Evolutionary conservation across 2,329 filamentous ascomycete genomes (phyloP).

Genomic region (Hymenoscyphus occultus): DNA sequence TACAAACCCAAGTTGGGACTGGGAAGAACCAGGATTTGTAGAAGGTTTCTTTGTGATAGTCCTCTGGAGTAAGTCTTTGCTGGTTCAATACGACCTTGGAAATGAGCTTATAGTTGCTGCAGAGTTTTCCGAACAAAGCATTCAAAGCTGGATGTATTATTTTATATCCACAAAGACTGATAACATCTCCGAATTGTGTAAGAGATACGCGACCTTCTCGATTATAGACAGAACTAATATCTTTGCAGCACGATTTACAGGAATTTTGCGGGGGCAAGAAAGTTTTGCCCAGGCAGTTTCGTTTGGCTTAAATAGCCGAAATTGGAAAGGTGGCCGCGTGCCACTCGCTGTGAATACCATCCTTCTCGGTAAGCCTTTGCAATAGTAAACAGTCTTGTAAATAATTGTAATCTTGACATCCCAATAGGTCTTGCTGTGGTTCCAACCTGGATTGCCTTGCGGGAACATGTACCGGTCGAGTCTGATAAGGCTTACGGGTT

Average conservation of each 20-base stretch:
- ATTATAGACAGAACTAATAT: not conserved
- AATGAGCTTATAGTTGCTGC: constrained; percentile 14
- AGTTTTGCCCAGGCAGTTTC: constrained; percentile 45
- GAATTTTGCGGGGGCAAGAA: constrained; percentile 44
- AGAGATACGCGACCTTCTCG: not conserved
- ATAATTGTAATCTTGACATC: not conserved
- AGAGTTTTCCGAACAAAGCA: constrained; percentile 47
- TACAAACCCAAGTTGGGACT: constrained; percentile 60
- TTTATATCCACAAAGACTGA: constrained; percentile 53
- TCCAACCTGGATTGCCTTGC: constrained; percentile 16
- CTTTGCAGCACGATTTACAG: constrained; percentile 37
- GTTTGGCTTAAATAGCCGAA: constrained; percentile 42
- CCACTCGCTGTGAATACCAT: constrained; percentile 41
- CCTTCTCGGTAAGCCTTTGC: not conserved
- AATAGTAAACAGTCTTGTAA: not conserved
- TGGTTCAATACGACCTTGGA: not conserved
- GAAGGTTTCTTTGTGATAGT: constrained; percentile 63
- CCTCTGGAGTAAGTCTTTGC: constrained; percentile 44
- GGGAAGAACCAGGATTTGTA: constrained; percentile 59
- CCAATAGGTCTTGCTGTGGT: constrained; percentile 11
- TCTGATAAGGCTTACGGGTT: constrained; percentile 11
- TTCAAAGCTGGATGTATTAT: constrained; percentile 57
- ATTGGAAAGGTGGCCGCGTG: constrained; percentile 43
- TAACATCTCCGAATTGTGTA: constrained; percentile 49
- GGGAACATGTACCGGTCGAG: constrained; percentile 16